phyloP scores from a whole-genome alignment of 208 protist genomes.

The Herpetomonas tarakana region DNA sequence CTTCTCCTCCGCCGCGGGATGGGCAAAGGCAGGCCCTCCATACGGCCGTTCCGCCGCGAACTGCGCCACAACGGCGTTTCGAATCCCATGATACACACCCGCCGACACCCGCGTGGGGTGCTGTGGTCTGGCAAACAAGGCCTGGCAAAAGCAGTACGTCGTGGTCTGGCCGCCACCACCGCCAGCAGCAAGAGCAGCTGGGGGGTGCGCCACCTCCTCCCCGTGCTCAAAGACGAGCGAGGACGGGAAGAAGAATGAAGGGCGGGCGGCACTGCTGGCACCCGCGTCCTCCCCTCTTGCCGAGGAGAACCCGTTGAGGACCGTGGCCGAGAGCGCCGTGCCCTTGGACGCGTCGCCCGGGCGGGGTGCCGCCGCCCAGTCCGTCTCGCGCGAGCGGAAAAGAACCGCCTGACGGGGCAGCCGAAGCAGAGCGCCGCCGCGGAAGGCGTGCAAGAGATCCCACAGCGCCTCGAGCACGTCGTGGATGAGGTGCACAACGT shows the following conservation, averaged over 20 bases:
- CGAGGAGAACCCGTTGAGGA: background rate
- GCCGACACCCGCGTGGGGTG: background rate
- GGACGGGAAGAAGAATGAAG: background rate
- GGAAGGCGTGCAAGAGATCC: constrained; percentile 11
- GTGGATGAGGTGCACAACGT: constrained; percentile 27
- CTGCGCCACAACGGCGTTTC: background rate
- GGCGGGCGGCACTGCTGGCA: no score
- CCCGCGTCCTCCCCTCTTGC: background rate
- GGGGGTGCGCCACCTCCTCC: background rate
- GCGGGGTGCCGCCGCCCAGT: constrained; percentile 4
- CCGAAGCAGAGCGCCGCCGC: constrained; percentile 14
- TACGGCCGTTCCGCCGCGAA: background rate
- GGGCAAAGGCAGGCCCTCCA: no score
- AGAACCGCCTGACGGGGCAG: constrained; percentile 26
- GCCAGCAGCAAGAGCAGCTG: no score
- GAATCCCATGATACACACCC: background rate
- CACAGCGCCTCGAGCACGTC: constrained; percentile 24
- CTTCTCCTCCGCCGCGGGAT: background rate
- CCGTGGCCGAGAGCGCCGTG: background rate
- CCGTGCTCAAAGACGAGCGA: constrained; percentile 4
- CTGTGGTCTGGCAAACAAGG: constrained; percentile 1
- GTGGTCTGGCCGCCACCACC: constrained; percentile 8
- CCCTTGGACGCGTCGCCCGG: constrained; percentile 3
- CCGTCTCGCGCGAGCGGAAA: constrained; percentile 8
- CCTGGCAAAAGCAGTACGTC: constrained; percentile 16